Conservation (phyloP, 768 basidiomycete genomes). For the Hygrophorus pudorinus region DNA sequence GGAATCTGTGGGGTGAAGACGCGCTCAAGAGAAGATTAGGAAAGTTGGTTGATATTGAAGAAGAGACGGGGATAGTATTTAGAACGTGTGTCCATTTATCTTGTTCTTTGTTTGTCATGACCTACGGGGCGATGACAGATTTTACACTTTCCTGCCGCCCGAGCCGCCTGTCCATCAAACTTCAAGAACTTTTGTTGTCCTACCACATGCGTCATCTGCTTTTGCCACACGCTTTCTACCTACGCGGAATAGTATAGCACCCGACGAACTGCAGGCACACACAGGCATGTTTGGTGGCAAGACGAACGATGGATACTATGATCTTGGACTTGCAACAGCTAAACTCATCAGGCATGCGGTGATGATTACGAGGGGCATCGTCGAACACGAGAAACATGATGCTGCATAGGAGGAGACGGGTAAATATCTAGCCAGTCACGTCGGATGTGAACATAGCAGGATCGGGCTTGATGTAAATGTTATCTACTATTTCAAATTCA, state of each 20-base stretch:
- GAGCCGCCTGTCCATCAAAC: slow-evolving; percentile 44
- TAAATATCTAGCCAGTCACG: background rate
- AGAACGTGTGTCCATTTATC: slow-evolving; percentile 44
- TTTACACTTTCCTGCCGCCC: slow-evolving; percentile 72
- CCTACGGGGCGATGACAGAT: slow-evolving; percentile 32
- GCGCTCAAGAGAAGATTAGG: slow-evolving; percentile 53
- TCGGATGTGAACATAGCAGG: background rate
- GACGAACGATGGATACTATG: slow-evolving; percentile 87
- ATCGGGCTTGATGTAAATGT: slow-evolving; percentile 1
- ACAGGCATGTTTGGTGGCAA: slow-evolving; percentile 77
- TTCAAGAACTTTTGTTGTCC: slow-evolving; percentile 67
- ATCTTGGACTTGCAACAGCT: slow-evolving; percentile 62
- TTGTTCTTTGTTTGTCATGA: background rate
- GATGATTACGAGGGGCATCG: slow-evolving; percentile 17
- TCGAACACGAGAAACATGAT: background rate
- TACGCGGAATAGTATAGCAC: slow-evolving; percentile 53
- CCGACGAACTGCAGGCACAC: slow-evolving; percentile 79
- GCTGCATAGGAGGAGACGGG: background rate
- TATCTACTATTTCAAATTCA: slow-evolving; percentile 36
- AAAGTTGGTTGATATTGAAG: slow-evolving; percentile 48
- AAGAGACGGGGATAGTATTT: slow-evolving; percentile 57
- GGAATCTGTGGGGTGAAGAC: slow-evolving; percentile 74
- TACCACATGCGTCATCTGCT: slow-evolving; percentile 48
- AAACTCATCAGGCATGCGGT: slow-evolving; percentile 53
- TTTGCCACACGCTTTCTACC: slow-evolving; percentile 46